Percentiles rank a stretch among this genome's conserved stretches.
Conservation (phyloP, 202 grass and related monocot species). For the Cymbopogon flexuosus region DNA sequence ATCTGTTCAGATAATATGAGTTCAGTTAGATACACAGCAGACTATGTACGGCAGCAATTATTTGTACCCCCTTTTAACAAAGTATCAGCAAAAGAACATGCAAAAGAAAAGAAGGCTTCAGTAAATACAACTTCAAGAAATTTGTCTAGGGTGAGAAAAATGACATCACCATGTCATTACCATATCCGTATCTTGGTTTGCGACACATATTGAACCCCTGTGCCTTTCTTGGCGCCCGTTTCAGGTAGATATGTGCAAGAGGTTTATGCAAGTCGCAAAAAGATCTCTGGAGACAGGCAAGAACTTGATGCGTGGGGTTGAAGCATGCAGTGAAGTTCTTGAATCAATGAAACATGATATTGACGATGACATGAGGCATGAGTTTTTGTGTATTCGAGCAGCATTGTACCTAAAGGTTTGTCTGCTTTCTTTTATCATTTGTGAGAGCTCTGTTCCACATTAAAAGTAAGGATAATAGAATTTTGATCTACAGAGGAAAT, state of each 20-base stretch:
- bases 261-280: conserved; percentile 55
- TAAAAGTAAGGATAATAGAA: conserved; percentile 21
- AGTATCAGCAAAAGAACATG: conserved; percentile 32
- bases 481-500: conserved; percentile 69
- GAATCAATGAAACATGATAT: conserved; percentile 52
- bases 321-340: conserved; percentile 81
- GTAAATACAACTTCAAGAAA: conserved; percentile 44
- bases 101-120: conserved; percentile 20
- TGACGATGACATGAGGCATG: conserved; percentile 47
- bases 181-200: conserved; percentile 21
- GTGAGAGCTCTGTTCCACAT: conserved; percentile 2
- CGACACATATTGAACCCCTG: conserved; percentile 25
- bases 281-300: conserved; percentile 47
- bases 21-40: conserved; percentile 66
- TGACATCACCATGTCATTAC: background rate
- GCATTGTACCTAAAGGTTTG: conserved; percentile 82
- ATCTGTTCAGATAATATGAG: conserved; percentile 52
- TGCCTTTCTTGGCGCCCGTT: conserved; percentile 34
- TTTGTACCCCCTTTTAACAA: conserved; percentile 49
- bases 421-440: conserved; percentile 22
- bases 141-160: conserved; percentile 51
- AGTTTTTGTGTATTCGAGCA: conserved; percentile 78
- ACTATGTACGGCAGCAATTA: conserved; percentile 56
- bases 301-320: conserved; percentile 68
- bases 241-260: conserved; percentile 77